phyloP scores from a whole-genome alignment of 345 rosid genomes.

The Lepidium sativum region DNA sequence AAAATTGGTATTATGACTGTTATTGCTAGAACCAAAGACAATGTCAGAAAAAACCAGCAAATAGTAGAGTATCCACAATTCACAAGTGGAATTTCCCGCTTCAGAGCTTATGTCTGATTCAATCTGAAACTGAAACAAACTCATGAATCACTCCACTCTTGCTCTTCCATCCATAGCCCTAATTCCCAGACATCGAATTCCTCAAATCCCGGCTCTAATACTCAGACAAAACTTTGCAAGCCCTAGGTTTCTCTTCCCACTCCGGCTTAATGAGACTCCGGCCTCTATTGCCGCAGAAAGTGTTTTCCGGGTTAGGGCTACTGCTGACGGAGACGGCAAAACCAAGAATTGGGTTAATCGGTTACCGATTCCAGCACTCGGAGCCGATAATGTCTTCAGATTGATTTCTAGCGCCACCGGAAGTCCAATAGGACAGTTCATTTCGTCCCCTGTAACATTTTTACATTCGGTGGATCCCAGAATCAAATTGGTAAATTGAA shows the following conservation, averaged over 20 bases:
- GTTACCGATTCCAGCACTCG: slow-evolving; percentile 48
- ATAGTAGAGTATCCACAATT: neutral
- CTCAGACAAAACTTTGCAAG: neutral
- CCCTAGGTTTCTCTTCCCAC: slow-evolving; percentile 16
- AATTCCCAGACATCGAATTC: slow-evolving; percentile 16
- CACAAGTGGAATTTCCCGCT: slow-evolving; percentile 10
- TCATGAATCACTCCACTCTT: slow-evolving; percentile 37
- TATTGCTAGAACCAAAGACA: too few relatives aligned
- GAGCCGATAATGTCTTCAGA: slow-evolving; percentile 68
- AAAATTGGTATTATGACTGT: too few relatives aligned
- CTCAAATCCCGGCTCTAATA: slow-evolving; percentile 1
- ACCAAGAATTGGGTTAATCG: slow-evolving; percentile 46
- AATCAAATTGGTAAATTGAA: slow-evolving; percentile 58
- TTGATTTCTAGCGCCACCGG: slow-evolving; percentile 70
- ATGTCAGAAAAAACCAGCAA: too few relatives aligned
- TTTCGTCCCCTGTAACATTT: slow-evolving; percentile 72
- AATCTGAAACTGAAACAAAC: slow-evolving; percentile 1
- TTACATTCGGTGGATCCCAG: slow-evolving; percentile 83
- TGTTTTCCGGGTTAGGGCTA: slow-evolving; percentile 30
- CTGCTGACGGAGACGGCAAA: slow-evolving; percentile 26
- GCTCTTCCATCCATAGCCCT: slow-evolving; percentile 24
- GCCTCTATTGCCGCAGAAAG: slow-evolving; percentile 6
- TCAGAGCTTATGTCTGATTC: neutral
- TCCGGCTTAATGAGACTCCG: neutral
- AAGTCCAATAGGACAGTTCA: slow-evolving; percentile 81